These are phyloP conservation scores for Nakataea oryzae DNA, from an alignment of 2,329 filamentous ascomycete genomes.

Conservation along the genomic window DNA sequence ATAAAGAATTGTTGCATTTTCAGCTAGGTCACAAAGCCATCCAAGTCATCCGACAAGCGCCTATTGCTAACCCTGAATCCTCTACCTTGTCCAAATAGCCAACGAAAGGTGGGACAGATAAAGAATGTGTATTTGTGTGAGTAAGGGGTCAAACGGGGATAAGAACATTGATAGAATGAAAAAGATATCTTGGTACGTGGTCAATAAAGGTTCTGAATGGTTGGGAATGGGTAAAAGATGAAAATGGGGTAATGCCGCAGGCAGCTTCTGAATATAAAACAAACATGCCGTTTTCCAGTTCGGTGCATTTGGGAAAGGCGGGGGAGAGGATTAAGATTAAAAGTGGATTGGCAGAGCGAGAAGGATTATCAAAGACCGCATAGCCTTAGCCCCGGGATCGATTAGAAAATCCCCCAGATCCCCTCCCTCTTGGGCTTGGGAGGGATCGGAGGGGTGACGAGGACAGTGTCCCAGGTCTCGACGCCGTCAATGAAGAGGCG, in stretches of 20 bases:
- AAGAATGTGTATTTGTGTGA: neutral
- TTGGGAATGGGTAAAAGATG: neutral
- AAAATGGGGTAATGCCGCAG: neutral
- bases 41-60: neutral
- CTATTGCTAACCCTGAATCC: neutral
- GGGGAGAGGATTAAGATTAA: neutral
- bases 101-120: neutral
- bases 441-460: constrained; percentile 35
- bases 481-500: constrained; percentile 72
- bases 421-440: constrained; percentile 22
- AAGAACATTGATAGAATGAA: neutral
- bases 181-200: no score
- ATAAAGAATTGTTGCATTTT: neutral
- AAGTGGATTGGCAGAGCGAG: neutral
- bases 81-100: neutral
- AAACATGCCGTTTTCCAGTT: neutral
- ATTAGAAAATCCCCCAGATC: constrained; percentile 31
- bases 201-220: neutral
- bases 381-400: neutral
- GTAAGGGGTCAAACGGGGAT: neutral
- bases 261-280: neutral
- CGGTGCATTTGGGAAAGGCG: neutral
- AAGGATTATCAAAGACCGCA: constrained; percentile 10
- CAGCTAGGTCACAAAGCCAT: neutral
- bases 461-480: constrained; percentile 61